phyloP scores from a whole-genome alignment of 345 rosid genomes.

The Populus alba region DNA sequence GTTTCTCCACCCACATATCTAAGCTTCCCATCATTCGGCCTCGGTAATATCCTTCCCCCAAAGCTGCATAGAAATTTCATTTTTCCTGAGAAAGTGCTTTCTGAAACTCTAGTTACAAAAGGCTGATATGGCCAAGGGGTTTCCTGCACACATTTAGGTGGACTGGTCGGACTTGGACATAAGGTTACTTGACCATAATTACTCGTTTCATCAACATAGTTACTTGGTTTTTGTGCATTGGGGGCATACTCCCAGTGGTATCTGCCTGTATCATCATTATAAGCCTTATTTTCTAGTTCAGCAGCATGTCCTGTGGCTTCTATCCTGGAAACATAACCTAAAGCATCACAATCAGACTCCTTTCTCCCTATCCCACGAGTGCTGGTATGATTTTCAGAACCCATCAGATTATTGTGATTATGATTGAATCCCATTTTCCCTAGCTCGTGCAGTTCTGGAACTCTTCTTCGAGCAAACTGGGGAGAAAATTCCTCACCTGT shows the following conservation, averaged over 20 bases:
- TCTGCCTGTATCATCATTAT: conserved; percentile 22
- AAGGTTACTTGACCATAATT: conserved; percentile 10
- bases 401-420: conserved; percentile 27
- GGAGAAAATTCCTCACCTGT: conserved; percentile 86
- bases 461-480: conserved; percentile 50
- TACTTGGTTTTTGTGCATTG: conserved; percentile 21
- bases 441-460: conserved; percentile 19
- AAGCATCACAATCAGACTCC: conserved; percentile 37
- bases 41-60: conserved; percentile 73
- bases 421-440: conserved; percentile 19
- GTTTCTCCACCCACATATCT: conserved; percentile 93
- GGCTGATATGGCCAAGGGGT: conserved; percentile 43
- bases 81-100: conserved; percentile 31
- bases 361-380: conserved; percentile 37
- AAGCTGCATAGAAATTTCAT: conserved; percentile 86
- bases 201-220: conserved; percentile 18
- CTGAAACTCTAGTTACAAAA: conserved; percentile 25
- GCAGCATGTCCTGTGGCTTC: conserved; percentile 14
- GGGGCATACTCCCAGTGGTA: conserved; percentile 27
- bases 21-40: conserved; percentile 81
- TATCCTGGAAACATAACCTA: conserved; percentile 30
- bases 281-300: conserved; percentile 31
- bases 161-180: conserved; percentile 12
- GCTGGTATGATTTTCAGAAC: conserved; percentile 41
- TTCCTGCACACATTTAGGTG: conserved; percentile 17